Evolutionary conservation across 192 early-diverging fungal genomes (phyloP), one percentile per base, ranked within the genome.

Genomic region (Backusella circina): DNA sequence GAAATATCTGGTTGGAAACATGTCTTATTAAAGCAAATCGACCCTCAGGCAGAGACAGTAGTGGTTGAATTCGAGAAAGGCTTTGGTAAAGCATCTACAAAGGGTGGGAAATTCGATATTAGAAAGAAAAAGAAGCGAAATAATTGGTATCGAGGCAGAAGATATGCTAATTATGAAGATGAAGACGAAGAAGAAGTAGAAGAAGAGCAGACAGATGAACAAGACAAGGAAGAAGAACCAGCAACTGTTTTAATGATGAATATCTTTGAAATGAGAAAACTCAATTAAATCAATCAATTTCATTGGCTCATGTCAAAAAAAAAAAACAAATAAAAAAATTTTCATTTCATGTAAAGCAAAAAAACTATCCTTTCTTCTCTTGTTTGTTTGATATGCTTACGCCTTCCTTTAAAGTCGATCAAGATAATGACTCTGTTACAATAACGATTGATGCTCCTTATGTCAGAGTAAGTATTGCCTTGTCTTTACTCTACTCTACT

Each of bases 371-470:
- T 10, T 51, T n/a, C 21, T 13, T 26, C 21, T 51, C 23, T 51
- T 51, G 28, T 12, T 68, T 35, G 33, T 21, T 68, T 38, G 37
- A 21, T 36, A 99, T 99, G 97, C 89, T 98, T 70, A 97, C 96
- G n/a, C 96, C 97, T 6, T 75, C 79, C 13, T 99, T 99, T 76
- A 81, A 78, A 38, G 86, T 95, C 16, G 84, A 86, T 1, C 96
- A 99, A 75, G 90, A 95, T 73, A 85, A 90, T n/a, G 84, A 89
- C 31, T 88, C 81, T 64, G 89, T 99, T 23, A 89, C 84, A 12
- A 87, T 99, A 12, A 81, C 82, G 16, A 92, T 97, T 65, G 86
- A 92, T 51, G 91, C 92, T 37, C 95, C 97, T 2, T 93, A 95
- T 78, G 87, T 97, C 26, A 92, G 91, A 85, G 84, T 86, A 79